Percentiles rank a stretch among this genome's conserved stretches.
These are phyloP conservation scores for Teunomyces barrocoloradensis DNA, from an alignment of 805 yeast species.

Conservation along the genomic window DNA sequence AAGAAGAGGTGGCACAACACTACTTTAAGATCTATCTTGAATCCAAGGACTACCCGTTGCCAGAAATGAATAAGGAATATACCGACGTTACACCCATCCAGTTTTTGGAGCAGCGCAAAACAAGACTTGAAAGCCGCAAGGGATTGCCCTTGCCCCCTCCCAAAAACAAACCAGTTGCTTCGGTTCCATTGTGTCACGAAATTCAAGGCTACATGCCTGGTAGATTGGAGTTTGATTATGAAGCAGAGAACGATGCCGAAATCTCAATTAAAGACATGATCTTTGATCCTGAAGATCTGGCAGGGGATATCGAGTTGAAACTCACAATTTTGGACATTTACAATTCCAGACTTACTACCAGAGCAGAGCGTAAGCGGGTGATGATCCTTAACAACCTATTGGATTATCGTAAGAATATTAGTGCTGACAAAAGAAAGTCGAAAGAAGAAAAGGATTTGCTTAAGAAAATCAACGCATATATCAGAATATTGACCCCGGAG, in stretches of 20 bases:
- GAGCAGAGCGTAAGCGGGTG: conserved; percentile 89
- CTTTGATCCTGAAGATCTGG: conserved; percentile 89
- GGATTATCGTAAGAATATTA: conserved; percentile 80
- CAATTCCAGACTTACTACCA: conserved; percentile 80
- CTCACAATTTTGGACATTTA: conserved; percentile 85
- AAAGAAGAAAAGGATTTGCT: conserved; percentile 87
- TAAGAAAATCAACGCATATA: conserved; percentile 74
- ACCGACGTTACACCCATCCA: conserved; percentile 58
- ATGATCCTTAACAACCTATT: conserved; percentile 72
- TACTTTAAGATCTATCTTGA: conserved; percentile 70
- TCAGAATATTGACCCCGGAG: conserved; percentile 72
- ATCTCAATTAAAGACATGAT: conserved; percentile 90
- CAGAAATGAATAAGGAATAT: conserved; percentile 76
- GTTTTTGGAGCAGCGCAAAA: conserved; percentile 64
- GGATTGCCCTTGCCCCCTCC: conserved; percentile 77
- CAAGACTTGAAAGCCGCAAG: conserved; percentile 68
- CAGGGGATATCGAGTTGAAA: conserved; percentile 86
- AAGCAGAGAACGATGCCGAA: conserved; percentile 96
- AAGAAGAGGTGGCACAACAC: conserved; percentile 88
- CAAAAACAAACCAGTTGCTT: conserved; percentile 83
- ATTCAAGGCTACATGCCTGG: conserved; percentile 99
- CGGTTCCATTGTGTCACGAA: conserved; percentile 95
- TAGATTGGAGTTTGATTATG: conserved; percentile 92
- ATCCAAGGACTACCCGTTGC: conserved; percentile 78
- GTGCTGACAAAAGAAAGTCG: conserved; percentile 77